These are phyloP conservation scores for Agrocybe pediades DNA, from an alignment of 768 basidiomycete genomes.

Conservation along the genomic window DNA sequence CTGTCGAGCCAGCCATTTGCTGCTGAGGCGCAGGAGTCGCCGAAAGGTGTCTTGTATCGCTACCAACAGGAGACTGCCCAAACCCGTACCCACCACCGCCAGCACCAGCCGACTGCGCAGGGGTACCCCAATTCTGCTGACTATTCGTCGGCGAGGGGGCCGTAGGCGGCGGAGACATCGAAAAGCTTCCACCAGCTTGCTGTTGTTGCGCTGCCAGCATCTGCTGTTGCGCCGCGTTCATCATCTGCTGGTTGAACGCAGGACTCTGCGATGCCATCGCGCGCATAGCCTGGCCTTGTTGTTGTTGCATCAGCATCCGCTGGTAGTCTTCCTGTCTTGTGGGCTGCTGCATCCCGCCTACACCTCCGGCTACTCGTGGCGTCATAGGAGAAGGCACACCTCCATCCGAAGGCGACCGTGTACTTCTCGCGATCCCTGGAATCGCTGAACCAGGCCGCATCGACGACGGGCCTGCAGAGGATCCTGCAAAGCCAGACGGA, in stretches of 20 bases:
- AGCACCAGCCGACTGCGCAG: constrained; percentile 14
- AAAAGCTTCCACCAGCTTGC: constrained; percentile 32
- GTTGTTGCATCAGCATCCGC: constrained; percentile 51
- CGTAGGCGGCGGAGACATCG: constrained; percentile 46
- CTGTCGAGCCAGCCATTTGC: constrained; percentile 37
- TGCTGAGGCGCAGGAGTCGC: constrained; percentile 50
- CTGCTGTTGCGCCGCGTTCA: constrained; percentile 21
- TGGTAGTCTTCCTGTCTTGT: constrained; percentile 58
- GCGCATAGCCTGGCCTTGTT: constrained; percentile 39
- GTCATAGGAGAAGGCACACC: constrained; percentile 49
- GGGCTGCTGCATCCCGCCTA: constrained; percentile 28
- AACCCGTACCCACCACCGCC: constrained; percentile 37
- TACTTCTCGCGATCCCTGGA: constrained; percentile 75
- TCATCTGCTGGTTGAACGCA: constrained; percentile 37
- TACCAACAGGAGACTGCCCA: constrained; percentile 34
- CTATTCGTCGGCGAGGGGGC: constrained; percentile 34
- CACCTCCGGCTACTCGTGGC: no score
- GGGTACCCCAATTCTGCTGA: constrained; percentile 31
- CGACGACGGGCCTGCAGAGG: constrained; percentile 18
- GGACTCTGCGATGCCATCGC: constrained; percentile 36
- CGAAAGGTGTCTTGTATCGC: constrained; percentile 50
- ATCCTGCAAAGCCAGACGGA: constrained; percentile 25
- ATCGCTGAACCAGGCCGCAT: constrained; percentile 41
- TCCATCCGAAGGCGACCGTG: constrained; percentile 73
- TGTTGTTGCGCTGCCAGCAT: constrained; percentile 27